Percentiles rank a stretch among this genome's conserved stretches.
These are phyloP conservation scores for Talaromyces borbonicus DNA, from an alignment of 495 filamentous ascomycete genomes.

Conservation along the genomic window DNA sequence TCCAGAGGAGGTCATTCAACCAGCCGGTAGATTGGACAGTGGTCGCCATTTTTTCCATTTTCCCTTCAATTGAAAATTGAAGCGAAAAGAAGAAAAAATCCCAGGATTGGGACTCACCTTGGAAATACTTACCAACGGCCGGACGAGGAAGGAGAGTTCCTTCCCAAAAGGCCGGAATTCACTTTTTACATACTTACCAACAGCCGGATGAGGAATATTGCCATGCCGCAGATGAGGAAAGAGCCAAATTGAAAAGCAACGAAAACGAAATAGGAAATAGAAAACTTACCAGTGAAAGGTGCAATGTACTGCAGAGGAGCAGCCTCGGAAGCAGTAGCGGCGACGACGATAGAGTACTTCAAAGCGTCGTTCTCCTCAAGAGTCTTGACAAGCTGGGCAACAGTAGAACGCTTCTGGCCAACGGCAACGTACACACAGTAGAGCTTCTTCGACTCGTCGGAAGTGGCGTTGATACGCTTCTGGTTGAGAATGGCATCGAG, in stretches of 20 bases:
- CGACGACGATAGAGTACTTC: conserved; percentile 95
- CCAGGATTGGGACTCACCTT: background rate
- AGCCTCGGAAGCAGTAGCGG: conserved; percentile 96
- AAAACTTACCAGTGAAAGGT: conserved; percentile 60
- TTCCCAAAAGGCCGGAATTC: too few relatives aligned
- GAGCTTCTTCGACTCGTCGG: conserved; percentile 92
- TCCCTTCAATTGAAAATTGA: conserved; percentile 4
- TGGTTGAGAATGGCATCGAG: conserved; percentile 99
- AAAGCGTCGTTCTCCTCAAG: conserved; percentile 99
- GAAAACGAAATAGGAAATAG: conserved; percentile 2
- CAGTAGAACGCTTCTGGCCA: conserved; percentile 98
- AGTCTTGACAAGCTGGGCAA: conserved; percentile 98
- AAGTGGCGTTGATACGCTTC: conserved; percentile 88
- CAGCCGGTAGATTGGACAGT: conserved; percentile 1
- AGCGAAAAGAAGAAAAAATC: conserved; percentile 2
- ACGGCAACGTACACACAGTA: conserved; percentile 99
- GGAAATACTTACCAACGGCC: background rate
- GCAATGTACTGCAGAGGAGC: conserved; percentile 90
- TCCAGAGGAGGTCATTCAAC: background rate
- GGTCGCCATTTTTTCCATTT: conserved; percentile 1
- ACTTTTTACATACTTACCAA: background rate
- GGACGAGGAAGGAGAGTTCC: background rate
- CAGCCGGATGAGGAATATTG: conserved; percentile 1
- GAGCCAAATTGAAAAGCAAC: conserved; percentile 2
- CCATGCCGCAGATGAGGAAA: background rate